Conservation (phyloP, 129 eudicot genomes). For the Centella asiatica region DNA sequence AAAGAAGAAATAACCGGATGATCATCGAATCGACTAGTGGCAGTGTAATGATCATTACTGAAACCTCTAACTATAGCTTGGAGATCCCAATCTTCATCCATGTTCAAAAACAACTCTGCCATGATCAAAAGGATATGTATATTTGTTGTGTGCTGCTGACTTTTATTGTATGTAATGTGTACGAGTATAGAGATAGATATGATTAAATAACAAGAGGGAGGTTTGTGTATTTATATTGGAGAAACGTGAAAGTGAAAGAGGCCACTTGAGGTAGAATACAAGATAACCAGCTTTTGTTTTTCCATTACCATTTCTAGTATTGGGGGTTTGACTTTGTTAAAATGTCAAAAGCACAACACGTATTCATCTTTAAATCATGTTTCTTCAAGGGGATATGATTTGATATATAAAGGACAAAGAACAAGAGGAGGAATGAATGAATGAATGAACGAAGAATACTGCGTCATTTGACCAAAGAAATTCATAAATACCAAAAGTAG, state of each 20-base stretch:
- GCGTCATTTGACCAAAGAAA: background rate
- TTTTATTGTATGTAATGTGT: slow-evolving; percentile 3
- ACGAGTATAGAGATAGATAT: background rate
- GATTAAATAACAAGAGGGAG: background rate
- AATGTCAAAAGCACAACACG: slow-evolving; percentile 21
- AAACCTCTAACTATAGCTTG: slow-evolving; percentile 61
- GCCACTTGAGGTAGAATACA: background rate
- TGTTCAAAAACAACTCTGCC: slow-evolving; percentile 11
- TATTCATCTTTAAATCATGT: background rate
- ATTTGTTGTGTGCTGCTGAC: slow-evolving; percentile 16
- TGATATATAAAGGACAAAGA: slow-evolving; percentile 3
- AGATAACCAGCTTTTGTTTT: background rate
- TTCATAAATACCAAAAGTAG: background rate
- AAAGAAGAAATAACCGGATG: too few relatives aligned
- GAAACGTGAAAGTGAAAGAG: background rate
- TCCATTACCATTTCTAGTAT: slow-evolving; percentile 4
- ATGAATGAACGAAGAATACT: background rate
- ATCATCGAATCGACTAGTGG: slow-evolving; percentile 5
- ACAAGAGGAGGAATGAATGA: background rate
- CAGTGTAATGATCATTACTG: slow-evolving; percentile 11
- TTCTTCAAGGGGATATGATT: too few relatives aligned
- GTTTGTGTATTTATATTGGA: background rate
- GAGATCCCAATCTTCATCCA: slow-evolving; percentile 49
- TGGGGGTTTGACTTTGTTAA: slow-evolving; percentile 27
- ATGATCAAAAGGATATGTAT: slow-evolving; percentile 3